These are phyloP conservation scores for Solanum tarapatanum DNA, from an alignment of 257 asterid species.

Conservation along the genomic window DNA sequence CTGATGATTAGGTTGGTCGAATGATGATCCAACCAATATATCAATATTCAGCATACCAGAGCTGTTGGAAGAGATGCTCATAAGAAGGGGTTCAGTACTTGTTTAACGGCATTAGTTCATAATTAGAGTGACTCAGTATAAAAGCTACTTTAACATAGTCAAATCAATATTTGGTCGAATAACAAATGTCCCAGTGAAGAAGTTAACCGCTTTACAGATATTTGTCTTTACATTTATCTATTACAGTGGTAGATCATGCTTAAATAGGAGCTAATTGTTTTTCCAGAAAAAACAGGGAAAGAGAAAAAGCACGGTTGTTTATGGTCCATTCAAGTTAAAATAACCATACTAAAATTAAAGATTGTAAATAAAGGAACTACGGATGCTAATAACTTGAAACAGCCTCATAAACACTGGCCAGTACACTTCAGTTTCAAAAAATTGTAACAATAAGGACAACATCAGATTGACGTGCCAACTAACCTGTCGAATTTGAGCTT, in stretches of 20 bases:
- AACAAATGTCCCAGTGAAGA: neutral
- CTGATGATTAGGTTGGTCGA: neutral
- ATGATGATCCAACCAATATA: neutral
- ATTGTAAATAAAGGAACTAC: neutral
- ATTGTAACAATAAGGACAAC: neutral
- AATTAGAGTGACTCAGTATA: neutral
- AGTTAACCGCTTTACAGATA: neutral
- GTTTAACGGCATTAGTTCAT: neutral
- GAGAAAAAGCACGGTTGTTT: neutral
- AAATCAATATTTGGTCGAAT: neutral
- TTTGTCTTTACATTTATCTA: neutral
- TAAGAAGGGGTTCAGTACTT: neutral
- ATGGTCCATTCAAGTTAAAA: neutral
- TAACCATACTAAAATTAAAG: neutral
- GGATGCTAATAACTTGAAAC: neutral
- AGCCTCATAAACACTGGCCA: neutral
- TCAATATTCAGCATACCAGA: neutral
- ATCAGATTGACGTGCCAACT: neutral
- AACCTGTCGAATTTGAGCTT: slow-evolving; percentile 90
- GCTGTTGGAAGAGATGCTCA: neutral
- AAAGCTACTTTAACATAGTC: neutral
- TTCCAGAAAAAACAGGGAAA: neutral
- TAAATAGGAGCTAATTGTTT: neutral
- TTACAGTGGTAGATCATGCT: neutral
- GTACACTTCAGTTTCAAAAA: neutral